Base-by-base conservation (phyloP, 352 stramenopile species). In the Globisporangium canariense region DNA sequence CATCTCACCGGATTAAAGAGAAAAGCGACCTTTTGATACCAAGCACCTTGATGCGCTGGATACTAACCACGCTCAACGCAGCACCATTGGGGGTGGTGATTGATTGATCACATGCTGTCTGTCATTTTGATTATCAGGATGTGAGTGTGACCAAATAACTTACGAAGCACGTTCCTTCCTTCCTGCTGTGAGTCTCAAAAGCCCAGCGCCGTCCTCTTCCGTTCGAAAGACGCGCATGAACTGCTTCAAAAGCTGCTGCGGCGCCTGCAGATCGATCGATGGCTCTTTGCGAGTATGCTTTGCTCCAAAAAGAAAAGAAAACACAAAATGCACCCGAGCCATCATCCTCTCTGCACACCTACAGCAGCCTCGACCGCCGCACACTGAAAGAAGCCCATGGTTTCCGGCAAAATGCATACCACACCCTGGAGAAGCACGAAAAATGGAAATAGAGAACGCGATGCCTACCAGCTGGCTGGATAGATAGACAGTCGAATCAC, bases 141-240 rank as follows among this genome's bases (percentile, higher is more conserved):
- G 41, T 47, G 41, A 57, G 36, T 57, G 51, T 32, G 32, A 58
- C n/a, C 32, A 46, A 58, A 58, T 58, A 58, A 58, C 32, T 58
- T 58, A 58, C n/a, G 52, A 58, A 46, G 11, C 52, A 7, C 18
- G 32, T 30, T 52, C n/a, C 45, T 52, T 49, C 46, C 46, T 25
- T 51, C 6, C 45, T 52, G 3, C 46, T 30, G 2, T 6, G 9
- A 16, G 36, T 16, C 36, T 36, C 32, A 36, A 41, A 16, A 41
- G 36, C 36, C 14, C 51, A 25, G 18, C 32, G 13, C 7, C 52
- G 10, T 32, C 32, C 18, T 43, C 16, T 46, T 41, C 52, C 32
- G 32, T 16, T 58, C 32, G 18, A 46, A 34, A 58, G 38, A 41
- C 32, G 52, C n/a, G 32, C 20, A 9, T 43, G 20, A 30, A 20